Evolutionary conservation across 2,329 filamentous ascomycete genomes (phyloP), one percentile per base, ranked within the genome.

Genomic region (Exophiala lecanii-corni): DNA sequence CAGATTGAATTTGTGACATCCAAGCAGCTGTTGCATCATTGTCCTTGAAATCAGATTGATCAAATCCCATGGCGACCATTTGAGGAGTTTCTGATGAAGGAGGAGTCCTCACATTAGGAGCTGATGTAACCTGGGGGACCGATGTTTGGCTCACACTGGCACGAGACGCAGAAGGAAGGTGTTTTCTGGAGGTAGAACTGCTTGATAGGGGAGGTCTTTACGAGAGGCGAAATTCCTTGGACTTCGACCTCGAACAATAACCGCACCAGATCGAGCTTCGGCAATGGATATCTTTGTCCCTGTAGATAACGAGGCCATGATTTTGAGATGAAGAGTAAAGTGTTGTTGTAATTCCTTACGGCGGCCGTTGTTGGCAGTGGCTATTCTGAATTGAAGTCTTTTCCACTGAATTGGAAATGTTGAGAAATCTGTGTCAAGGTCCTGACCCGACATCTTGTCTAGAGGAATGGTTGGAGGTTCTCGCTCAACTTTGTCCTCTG

Each of bases 341-440:
- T 97, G 91, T 61, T 97, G 91, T 62, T 97, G 91, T 34, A 97
- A 76, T 63, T 97, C 91, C 69, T 95, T 94, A 50, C 91, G 77
- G 47, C 91, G 81, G 9, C 91, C 91, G 62, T 97, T 97, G 68
- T 97, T 97, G 43, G 91, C 91, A 6, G 91, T 97, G 13, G 91
- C 91, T 62, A 91, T 94, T 57, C 91, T 78, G 61, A 97, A 97
- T 59, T 97, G 91, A 49, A 97, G 69, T 45, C 91, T 78, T 57
- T 92, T 89, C 88, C 91, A 97, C 35, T 89, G 87, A 51, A 97
- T 89, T 3, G 89, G 89, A 57, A 94, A 94, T 33, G 86, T 89
- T 12, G 87, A 86, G 54, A 85, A 91, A 53, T 95, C 89, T 5
- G 85, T 84, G 41, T 91, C 86, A 55, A 79, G 66, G 25, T 94